phyloP scores from a whole-genome alignment of 495 filamentous ascomycete species.

The Aspergillus leporis region DNA sequence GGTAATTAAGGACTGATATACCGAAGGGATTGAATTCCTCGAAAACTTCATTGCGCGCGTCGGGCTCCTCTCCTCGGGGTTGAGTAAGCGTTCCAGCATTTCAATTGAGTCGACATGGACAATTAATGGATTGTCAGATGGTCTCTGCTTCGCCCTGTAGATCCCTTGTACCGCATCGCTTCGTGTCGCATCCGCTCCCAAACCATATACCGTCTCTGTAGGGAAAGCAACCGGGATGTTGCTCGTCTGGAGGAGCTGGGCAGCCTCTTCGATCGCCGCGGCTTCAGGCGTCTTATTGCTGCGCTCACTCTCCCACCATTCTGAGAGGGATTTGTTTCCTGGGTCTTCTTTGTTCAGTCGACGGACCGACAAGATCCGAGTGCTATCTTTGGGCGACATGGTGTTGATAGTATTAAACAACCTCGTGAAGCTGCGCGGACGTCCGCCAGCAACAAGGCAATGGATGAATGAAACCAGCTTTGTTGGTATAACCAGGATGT shows the following conservation, averaged over 20 bases:
- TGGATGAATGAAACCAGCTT: slow-evolving; percentile 33
- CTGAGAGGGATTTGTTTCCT: slow-evolving; percentile 37
- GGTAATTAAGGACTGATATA: slow-evolving; percentile 79
- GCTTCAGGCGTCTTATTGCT: slow-evolving; percentile 37
- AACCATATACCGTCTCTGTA: slow-evolving; percentile 96
- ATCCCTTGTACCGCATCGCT: slow-evolving; percentile 85
- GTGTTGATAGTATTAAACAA: slow-evolving; percentile 25
- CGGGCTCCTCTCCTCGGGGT: slow-evolving; percentile 23
- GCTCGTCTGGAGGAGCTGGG: slow-evolving; percentile 57
- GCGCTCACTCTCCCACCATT: slow-evolving; percentile 50
- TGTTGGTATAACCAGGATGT: slow-evolving; percentile 13
- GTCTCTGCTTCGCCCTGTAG: slow-evolving; percentile 84
- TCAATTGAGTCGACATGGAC: slow-evolving; percentile 81
- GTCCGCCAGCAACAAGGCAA: slow-evolving; percentile 35
- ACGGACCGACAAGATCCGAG: slow-evolving; percentile 44
- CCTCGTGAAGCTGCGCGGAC: slow-evolving; percentile 36
- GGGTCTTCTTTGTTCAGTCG: slow-evolving; percentile 42
- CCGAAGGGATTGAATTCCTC: slow-evolving; percentile 63
- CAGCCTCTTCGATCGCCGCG: slow-evolving; percentile 52
- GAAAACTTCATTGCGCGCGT: slow-evolving; percentile 28
- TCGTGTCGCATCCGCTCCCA: slow-evolving; percentile 91
- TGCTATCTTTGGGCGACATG: slow-evolving; percentile 24
- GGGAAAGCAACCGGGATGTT: slow-evolving; percentile 88
- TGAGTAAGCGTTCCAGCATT: slow-evolving; percentile 71
- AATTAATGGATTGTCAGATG: slow-evolving; percentile 93